Evolutionary conservation across 139 green algal species (phyloP).

Genomic region (Chlamydomonas eustigma): DNA sequence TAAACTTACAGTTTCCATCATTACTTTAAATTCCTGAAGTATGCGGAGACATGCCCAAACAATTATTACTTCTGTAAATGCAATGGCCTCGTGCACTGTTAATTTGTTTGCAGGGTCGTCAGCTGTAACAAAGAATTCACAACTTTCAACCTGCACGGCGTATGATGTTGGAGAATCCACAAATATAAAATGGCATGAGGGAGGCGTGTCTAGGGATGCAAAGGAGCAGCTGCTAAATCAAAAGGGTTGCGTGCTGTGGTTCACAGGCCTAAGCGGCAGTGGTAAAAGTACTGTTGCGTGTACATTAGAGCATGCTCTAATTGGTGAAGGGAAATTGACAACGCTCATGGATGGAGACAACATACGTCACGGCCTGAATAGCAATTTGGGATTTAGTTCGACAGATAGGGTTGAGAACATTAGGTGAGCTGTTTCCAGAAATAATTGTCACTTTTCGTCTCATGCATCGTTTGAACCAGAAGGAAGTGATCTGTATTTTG

Average conservation of each 20-base stretch:
- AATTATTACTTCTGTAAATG: too few species aligned
- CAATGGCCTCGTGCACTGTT: too few species aligned
- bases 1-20: too few species aligned
- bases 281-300: slow-evolving; percentile 79
- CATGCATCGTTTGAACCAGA: too few species aligned
- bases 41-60: too few species aligned
- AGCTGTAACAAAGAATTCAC: too few species aligned
- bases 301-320: slow-evolving; percentile 60
- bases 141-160: slow-evolving; percentile 5
- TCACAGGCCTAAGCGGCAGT: slow-evolving; percentile 78
- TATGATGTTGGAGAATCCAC: slow-evolving; percentile 73
- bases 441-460: too few species aligned
- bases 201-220: slow-evolving; percentile 43
- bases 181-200: slow-evolving; percentile 93
- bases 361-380: slow-evolving; percentile 89
- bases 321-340: slow-evolving; percentile 55
- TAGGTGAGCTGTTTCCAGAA: too few species aligned
- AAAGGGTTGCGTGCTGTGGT: slow-evolving; percentile 85
- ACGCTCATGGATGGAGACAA: slow-evolving; percentile 93
- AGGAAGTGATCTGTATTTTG: too few species aligned
- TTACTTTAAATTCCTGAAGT: too few species aligned
- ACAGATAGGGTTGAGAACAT: slow-evolving; percentile 92
- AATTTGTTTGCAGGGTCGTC: too few species aligned
- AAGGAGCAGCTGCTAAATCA: slow-evolving; percentile 83
- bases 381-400: slow-evolving; percentile 84